phyloP scores from a whole-genome alignment of 75 land plant species.

The Pinus albicaulis region DNA sequence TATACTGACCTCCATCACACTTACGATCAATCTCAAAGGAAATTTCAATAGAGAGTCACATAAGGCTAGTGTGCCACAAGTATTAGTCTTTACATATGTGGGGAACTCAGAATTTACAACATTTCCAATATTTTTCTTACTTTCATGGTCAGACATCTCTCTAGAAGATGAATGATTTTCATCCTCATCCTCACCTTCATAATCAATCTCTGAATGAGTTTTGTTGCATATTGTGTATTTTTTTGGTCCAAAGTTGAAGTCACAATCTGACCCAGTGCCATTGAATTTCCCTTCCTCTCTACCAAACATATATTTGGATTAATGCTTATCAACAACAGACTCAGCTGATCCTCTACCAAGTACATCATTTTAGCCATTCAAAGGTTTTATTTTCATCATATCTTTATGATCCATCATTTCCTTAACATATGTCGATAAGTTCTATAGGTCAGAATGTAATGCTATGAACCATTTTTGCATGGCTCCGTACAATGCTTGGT shows the following conservation, averaged over 20 bases:
- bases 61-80: background rate
- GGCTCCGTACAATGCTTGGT: no score
- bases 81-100: background rate
- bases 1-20: background rate
- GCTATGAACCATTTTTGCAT: no score
- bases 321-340: constrained; percentile 1
- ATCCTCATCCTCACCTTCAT: constrained; percentile 61
- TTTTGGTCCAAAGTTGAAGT: background rate
- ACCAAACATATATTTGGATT: background rate
- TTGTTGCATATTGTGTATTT: background rate
- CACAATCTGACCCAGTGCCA: background rate
- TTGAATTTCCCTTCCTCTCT: background rate
- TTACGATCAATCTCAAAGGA: background rate
- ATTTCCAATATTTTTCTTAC: constrained; percentile 16
- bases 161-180: constrained; percentile 32
- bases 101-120: background rate
- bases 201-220: constrained; percentile 18
- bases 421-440: background rate
- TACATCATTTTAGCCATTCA: no score
- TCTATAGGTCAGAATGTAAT: background rate
- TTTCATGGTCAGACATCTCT: constrained; percentile 36
- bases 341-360: background rate
- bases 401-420: background rate
- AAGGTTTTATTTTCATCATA: background rate
- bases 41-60: background rate